Conservation (phyloP, 2,329 filamentous ascomycete species). For the Endoconidiophora laricicola region DNA sequence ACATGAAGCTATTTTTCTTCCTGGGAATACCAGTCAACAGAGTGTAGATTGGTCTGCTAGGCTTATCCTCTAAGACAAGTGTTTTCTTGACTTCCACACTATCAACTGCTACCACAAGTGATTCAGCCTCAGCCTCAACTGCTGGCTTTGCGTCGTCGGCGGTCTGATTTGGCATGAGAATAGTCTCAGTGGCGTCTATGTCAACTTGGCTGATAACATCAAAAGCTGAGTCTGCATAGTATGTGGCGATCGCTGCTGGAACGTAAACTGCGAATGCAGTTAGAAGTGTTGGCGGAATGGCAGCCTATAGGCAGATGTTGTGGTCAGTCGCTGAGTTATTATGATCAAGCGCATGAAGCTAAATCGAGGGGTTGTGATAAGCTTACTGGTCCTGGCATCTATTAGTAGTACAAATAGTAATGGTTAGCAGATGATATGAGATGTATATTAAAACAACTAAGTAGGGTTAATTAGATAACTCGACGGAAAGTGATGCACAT, state of each 20-base stretch:
- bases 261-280: conserved; percentile 50
- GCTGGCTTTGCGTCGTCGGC: neutral
- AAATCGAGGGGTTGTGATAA: neutral
- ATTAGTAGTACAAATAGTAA: conserved; percentile 14
- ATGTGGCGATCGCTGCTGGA: conserved; percentile 44
- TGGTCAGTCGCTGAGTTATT: neutral
- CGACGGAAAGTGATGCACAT: conserved; percentile 11
- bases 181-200: conserved; percentile 33
- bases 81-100: conserved; percentile 15
- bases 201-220: conserved; percentile 45
- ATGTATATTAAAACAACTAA: neutral
- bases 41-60: conserved; percentile 41
- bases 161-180: neutral
- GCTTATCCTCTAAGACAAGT: conserved; percentile 39
- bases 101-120: neutral
- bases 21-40: conserved; percentile 64
- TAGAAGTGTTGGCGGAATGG: conserved; percentile 24
- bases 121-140: neutral
- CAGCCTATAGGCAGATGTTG: conserved; percentile 13
- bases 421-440: conserved; percentile 3
- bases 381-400: conserved; percentile 20
- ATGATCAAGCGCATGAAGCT: neutral
- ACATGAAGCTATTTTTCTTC: conserved; percentile 48
- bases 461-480: no score
- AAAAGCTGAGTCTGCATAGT: conserved; percentile 38